Percentiles rank a stretch among this genome's conserved stretches.
Evolutionary conservation across 1,284 basidiomycete genomes (phyloP).

Genomic region (Tilletia walkeri): DNA sequence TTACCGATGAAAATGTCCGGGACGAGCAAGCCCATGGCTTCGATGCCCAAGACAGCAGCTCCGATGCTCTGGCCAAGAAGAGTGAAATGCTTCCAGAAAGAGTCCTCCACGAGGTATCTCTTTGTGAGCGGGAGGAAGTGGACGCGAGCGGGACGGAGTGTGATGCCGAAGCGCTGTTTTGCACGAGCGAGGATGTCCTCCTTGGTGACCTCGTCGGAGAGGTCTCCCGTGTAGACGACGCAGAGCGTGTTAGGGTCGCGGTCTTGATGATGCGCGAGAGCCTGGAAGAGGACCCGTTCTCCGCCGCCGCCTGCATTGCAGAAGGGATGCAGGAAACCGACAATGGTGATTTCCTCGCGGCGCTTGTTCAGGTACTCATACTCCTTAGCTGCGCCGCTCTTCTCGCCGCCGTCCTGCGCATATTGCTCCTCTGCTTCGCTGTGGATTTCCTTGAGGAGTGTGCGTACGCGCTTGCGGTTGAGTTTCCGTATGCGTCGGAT

Average conservation of each 20-base stretch:
- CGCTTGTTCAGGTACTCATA: constrained; percentile 1
- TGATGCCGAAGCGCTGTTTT: constrained; percentile 80
- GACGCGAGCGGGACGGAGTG: constrained; percentile 66
- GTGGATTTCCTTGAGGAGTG: not conserved
- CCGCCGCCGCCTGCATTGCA: constrained; percentile 98
- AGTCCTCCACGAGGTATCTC: constrained; percentile 74
- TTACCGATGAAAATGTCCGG: constrained; percentile 88
- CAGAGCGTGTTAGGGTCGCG: constrained; percentile 70
- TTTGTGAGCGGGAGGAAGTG: constrained; percentile 75
- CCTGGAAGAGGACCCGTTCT: constrained; percentile 92
- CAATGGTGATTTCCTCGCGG: constrained; percentile 26
- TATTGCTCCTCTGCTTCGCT: not conserved
- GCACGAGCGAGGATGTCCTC: constrained; percentile 67
- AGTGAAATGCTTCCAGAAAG: constrained; percentile 81
- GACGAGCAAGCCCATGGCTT: constrained; percentile 69
- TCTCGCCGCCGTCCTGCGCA: not conserved
- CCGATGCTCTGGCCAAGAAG: constrained; percentile 87
- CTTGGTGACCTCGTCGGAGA: constrained; percentile 62
- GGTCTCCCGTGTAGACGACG: constrained; percentile 79
- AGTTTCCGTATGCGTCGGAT: not conserved
- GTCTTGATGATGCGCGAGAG: constrained; percentile 74
- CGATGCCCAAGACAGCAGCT: constrained; percentile 76
- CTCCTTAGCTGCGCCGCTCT: not conserved
- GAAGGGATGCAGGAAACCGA: constrained; percentile 91
- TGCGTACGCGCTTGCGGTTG: not conserved